Evolutionary conservation across 768 basidiomycete genomes (phyloP).

Genomic region (Agrocybe praecox): DNA sequence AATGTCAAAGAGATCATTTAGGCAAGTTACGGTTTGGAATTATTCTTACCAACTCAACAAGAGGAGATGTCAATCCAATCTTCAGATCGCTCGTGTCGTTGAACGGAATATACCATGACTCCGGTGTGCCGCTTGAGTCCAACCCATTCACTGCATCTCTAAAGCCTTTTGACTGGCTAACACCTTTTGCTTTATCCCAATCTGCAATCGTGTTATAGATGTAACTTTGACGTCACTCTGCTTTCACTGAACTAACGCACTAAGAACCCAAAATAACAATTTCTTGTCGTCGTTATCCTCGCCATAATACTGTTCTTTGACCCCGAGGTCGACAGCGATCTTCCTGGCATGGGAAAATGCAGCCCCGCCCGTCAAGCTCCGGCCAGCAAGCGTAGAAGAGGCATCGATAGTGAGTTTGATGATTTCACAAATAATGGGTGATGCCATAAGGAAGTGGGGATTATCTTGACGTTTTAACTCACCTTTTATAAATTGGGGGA

Average conservation of each 20-base stretch:
- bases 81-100: conserved; percentile 3
- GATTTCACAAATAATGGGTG: conserved; percentile 9
- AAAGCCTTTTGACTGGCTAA: background rate
- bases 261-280: conserved; percentile 10
- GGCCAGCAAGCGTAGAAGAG: no score
- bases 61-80: conserved; percentile 10
- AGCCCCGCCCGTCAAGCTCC: background rate
- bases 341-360: conserved; percentile 4
- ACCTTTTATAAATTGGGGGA: no score
- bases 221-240: no score
- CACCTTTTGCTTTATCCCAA: background rate
- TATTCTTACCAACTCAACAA: conserved; percentile 2
- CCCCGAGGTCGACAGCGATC: conserved; percentile 4
- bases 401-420: conserved; percentile 10
- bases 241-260: no score
- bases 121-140: conserved; percentile 6
- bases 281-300: conserved; percentile 4
- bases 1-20: no score
- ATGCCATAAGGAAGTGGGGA: background rate
- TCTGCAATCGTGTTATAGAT: no score
- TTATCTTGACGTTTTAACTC: no score
- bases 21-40: no score
- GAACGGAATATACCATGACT: conserved; percentile 11
- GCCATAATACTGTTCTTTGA: conserved; percentile 14
- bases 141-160: conserved; percentile 4